phyloP scores from a whole-genome alignment of 2,329 filamentous ascomycete species.

The Diaporthe sp. region DNA sequence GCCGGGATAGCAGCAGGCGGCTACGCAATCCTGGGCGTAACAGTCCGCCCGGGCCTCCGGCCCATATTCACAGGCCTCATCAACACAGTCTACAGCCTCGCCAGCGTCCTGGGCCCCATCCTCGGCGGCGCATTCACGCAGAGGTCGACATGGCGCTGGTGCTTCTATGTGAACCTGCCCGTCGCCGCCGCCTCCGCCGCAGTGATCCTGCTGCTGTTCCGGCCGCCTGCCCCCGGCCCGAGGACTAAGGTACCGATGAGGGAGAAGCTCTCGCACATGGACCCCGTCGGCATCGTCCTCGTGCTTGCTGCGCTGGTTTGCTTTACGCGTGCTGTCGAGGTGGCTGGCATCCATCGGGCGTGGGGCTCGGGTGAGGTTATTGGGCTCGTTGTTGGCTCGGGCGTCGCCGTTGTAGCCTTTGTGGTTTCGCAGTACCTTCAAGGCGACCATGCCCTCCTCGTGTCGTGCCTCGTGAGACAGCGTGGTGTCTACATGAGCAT shows the following conservation, averaged over 20 bases:
- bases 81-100: constrained; percentile 48
- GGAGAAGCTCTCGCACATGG: constrained; percentile 10
- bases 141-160: constrained; percentile 49
- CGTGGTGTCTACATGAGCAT: constrained; percentile 9
- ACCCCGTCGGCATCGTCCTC: not conserved
- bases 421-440: not conserved
- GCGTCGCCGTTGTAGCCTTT: not conserved
- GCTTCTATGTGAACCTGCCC: constrained; percentile 50
- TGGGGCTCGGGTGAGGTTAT: constrained; percentile 9
- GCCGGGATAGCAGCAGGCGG: constrained; percentile 51
- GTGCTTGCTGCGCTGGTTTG: not conserved
- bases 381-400: constrained; percentile 2
- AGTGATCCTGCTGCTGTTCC: constrained; percentile 47
- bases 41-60: constrained; percentile 30
- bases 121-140: constrained; percentile 51
- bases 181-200: constrained; percentile 40
- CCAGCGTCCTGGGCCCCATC: constrained; percentile 48
- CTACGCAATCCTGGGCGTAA: constrained; percentile 6
- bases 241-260: not conserved
- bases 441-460: not conserved
- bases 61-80: constrained; percentile 43
- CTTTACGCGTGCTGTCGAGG: constrained; percentile 1
- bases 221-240: not conserved
- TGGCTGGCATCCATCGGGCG: not conserved
- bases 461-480: not conserved